These are phyloP conservation scores for Starmerella potacharoeniae DNA, from an alignment of 805 yeast genomes.

Conservation along the genomic window DNA sequence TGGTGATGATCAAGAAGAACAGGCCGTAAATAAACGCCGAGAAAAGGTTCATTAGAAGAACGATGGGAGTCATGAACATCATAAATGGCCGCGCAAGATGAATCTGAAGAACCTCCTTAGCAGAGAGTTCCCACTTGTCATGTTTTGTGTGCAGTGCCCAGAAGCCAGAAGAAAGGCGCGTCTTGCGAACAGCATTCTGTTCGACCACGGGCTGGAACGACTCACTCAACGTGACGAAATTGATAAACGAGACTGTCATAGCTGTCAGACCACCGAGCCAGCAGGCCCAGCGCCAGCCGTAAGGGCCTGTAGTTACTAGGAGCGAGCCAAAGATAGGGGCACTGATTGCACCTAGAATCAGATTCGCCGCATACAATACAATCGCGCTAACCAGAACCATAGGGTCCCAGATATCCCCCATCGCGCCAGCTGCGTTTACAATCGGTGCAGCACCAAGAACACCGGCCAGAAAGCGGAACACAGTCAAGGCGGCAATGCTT, in stretches of 20 bases:
- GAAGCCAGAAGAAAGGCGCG: slow-evolving; percentile 69
- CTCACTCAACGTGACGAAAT: slow-evolving; percentile 32
- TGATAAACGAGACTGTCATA: slow-evolving; percentile 27
- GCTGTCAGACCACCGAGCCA: slow-evolving; percentile 40
- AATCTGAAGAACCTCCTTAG: slow-evolving; percentile 56
- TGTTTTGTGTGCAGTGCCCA: slow-evolving; percentile 80
- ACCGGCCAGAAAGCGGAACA: slow-evolving; percentile 47
- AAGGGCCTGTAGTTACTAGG: slow-evolving; percentile 29
- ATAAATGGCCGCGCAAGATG: slow-evolving; percentile 72
- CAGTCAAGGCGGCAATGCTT: slow-evolving; percentile 31
- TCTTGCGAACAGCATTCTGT: slow-evolving; percentile 48
- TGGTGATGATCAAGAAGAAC: slow-evolving; percentile 34
- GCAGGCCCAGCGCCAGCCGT: slow-evolving; percentile 49
- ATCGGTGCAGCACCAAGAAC: slow-evolving; percentile 52
- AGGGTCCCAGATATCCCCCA: slow-evolving; percentile 48
- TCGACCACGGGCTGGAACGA: slow-evolving; percentile 38
- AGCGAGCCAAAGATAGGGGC: slow-evolving; percentile 39
- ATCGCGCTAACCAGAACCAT: slow-evolving; percentile 42
- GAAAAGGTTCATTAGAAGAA: slow-evolving; percentile 33
- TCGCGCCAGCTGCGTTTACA: slow-evolving; percentile 48
- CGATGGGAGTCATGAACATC: slow-evolving; percentile 50
- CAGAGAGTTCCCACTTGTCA: slow-evolving; percentile 65
- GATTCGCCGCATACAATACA: slow-evolving; percentile 40
- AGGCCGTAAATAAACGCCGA: slow-evolving; percentile 37
- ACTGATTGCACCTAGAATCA: slow-evolving; percentile 32